Evolutionary conservation across 805 yeast species (phyloP).

Genomic region (Lachancea fermentati): DNA sequence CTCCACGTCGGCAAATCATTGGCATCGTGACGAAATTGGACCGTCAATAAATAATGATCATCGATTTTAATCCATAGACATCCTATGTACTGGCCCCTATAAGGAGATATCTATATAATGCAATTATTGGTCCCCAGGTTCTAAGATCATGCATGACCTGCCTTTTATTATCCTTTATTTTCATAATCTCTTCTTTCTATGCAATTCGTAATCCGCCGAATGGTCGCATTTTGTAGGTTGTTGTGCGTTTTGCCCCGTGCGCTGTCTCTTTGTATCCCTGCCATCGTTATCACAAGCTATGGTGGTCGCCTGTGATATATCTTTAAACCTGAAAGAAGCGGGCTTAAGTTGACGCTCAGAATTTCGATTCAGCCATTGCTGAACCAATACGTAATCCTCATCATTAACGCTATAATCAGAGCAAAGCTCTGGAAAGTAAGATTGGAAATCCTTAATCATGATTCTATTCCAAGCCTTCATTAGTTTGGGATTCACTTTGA

Average conservation of each 20-base stretch:
- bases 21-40: no score
- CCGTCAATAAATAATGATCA: conserved; percentile 10
- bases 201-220: conserved; percentile 3
- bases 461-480: conserved; percentile 29
- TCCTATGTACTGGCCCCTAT: background rate
- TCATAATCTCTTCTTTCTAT: conserved; percentile 4
- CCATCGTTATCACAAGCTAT: conserved; percentile 8
- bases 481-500: background rate
- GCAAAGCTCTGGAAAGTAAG: conserved; percentile 25
- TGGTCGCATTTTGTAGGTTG: background rate
- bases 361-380: conserved; percentile 3
- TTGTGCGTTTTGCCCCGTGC: background rate
- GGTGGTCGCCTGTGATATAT: conserved; percentile 6
- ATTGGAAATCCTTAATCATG: conserved; percentile 24
- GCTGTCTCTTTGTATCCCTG: conserved; percentile 6
- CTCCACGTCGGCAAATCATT: no score
- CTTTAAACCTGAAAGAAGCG: conserved; percentile 2
- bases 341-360: conserved; percentile 1
- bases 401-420: background rate
- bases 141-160: no score
- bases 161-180: background rate
- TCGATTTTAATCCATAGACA: background rate
- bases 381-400: conserved; percentile 1
- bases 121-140: background rate
- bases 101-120: background rate